Evolutionary conservation across 169 alveolate species (phyloP).

Genomic region (Eimeria praecox): DNA sequence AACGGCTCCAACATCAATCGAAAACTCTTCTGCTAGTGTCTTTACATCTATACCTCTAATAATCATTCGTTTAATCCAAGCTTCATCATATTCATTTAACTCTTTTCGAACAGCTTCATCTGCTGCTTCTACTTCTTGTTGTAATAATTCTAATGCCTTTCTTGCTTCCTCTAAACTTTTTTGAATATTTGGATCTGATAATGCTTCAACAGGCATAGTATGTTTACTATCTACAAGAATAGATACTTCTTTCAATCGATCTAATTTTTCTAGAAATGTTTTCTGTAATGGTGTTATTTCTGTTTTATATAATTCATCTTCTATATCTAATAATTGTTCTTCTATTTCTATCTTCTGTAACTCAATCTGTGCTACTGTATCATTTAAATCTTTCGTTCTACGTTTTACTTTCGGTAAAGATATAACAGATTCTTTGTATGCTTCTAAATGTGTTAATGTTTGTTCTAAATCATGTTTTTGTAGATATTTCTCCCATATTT

Average conservation of each 20-base stretch:
- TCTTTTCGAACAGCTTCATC: conserved; percentile 50
- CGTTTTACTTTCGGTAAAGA: conserved; percentile 3
- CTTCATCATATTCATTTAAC: conserved; percentile 43
- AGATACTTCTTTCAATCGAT: neutral
- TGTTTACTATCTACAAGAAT: conserved; percentile 15
- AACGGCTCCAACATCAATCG: neutral
- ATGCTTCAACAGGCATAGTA: conserved; percentile 37
- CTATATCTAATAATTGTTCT: conserved; percentile 35
- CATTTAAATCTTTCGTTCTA: neutral
- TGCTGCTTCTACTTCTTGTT: conserved; percentile 50
- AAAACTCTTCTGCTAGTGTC: neutral
- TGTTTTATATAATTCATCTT: conserved; percentile 20
- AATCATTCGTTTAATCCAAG: conserved; percentile 44
- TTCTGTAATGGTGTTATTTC: conserved; percentile 7
- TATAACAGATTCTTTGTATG: neutral
- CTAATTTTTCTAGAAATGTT: neutral
- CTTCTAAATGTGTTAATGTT: conserved; percentile 23
- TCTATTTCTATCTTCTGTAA: conserved; percentile 23
- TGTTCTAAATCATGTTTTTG: conserved; percentile 52
- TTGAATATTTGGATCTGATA: conserved; percentile 30
- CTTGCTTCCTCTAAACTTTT: neutral
- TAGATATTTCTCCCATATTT: conserved; percentile 57
- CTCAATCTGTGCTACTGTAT: conserved; percentile 18
- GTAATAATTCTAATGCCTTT: neutral
- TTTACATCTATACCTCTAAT: conserved; percentile 43